Conservation (phyloP, 2,329 filamentous ascomycete species). For the Microsporum audouinii region DNA sequence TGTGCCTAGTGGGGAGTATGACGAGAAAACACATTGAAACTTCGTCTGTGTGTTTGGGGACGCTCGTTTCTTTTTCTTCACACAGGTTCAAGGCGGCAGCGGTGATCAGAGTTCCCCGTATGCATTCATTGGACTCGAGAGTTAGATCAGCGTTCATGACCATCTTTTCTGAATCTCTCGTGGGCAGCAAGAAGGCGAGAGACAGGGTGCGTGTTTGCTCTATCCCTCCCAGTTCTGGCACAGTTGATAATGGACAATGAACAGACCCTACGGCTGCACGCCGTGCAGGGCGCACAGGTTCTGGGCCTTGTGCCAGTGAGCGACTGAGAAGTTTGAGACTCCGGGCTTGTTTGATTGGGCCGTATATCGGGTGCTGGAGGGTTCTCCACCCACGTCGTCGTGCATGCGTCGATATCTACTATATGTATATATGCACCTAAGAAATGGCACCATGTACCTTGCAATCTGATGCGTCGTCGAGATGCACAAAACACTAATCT, state of each 20-base stretch:
- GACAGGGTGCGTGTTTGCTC: neutral
- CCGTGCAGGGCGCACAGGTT: constrained; percentile 2
- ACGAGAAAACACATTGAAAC: neutral
- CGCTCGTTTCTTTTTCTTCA: neutral
- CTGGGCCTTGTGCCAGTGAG: constrained; percentile 5
- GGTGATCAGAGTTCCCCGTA: constrained; percentile 3
- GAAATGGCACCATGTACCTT: constrained; percentile 4
- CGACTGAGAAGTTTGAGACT: neutral
- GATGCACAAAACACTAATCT: constrained; percentile 3
- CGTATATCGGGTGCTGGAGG: neutral
- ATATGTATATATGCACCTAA: neutral
- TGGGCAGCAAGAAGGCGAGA: constrained; percentile 6
- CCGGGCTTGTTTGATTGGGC: neutral
- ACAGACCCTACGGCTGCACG: constrained; percentile 4
- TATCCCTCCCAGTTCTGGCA: neutral
- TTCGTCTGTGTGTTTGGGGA: constrained; percentile 1
- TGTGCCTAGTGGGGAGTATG: neutral
- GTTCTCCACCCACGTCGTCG: constrained; percentile 4
- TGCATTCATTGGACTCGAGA: neutral
- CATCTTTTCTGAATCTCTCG: neutral
- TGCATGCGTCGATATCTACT: neutral
- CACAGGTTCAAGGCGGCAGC: neutral
- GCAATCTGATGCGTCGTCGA: constrained; percentile 3
- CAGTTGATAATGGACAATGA: neutral
- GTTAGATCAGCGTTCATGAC: constrained; percentile 2